These are phyloP conservation scores for Spergularia azorica DNA, from an alignment of 179 eudicot species.

Conservation along the genomic window DNA sequence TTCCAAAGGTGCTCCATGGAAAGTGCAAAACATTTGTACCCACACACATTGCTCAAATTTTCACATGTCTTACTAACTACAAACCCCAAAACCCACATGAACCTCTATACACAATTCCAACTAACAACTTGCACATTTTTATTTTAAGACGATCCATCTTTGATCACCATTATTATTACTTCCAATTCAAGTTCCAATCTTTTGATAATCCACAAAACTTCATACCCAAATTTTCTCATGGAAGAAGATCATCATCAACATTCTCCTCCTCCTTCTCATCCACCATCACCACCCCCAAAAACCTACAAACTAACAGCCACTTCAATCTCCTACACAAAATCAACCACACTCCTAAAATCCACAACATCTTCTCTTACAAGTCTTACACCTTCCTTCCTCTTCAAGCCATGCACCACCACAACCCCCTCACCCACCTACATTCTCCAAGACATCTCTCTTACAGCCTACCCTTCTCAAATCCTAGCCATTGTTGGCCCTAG, in stretches of 20 bases:
- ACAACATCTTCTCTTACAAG: background rate
- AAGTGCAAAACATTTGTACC: slow-evolving; percentile 7
- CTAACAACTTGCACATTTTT: background rate
- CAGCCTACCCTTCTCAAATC: slow-evolving; percentile 78
- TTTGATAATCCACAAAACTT: background rate
- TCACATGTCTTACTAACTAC: background rate
- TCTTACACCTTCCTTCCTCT: slow-evolving; percentile 34
- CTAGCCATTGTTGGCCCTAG: slow-evolving; percentile 93
- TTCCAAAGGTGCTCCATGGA: background rate
- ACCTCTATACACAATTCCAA: background rate
- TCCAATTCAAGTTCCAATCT: background rate
- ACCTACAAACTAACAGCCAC: slow-evolving; percentile 65
- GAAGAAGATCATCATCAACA: slow-evolving; percentile 17
- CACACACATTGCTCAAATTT: background rate
- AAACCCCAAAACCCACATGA: background rate
- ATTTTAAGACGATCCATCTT: no score
- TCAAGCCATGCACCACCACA: slow-evolving; percentile 50
- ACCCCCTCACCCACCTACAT: slow-evolving; percentile 56
- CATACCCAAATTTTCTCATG: slow-evolving; percentile 13
- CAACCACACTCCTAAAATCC: slow-evolving; percentile 34
- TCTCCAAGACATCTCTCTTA: slow-evolving; percentile 61
- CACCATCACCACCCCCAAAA: slow-evolving; percentile 32
- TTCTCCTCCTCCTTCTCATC: slow-evolving; percentile 7
- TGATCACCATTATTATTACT: background rate
- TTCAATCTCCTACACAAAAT: slow-evolving; percentile 72